Evolutionary conservation across 2,329 filamentous ascomycete species (phyloP).

Genomic region (Xylariaceae sp.): DNA sequence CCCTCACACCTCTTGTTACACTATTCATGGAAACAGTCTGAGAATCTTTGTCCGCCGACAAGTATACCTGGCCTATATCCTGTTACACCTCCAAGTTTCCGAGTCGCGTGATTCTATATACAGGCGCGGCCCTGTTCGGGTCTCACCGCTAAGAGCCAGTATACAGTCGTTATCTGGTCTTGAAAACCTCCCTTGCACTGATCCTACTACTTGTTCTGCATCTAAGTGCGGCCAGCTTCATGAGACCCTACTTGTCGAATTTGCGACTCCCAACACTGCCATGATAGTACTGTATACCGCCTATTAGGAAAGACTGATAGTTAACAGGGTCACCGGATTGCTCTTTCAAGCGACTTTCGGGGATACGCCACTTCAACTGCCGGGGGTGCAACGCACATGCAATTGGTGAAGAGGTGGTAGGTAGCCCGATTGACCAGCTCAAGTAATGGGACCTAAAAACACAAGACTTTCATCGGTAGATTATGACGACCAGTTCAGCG

Average conservation of each 20-base stretch:
- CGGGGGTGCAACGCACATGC: conserved; percentile 8
- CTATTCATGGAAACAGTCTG: conserved; percentile 5
- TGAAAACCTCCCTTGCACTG: background rate
- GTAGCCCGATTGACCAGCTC: conserved; percentile 2
- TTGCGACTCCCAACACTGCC: background rate
- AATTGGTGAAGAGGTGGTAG: conserved; percentile 8
- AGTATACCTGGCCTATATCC: conserved; percentile 4
- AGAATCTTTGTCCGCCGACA: conserved; percentile 1
- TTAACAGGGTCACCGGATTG: background rate
- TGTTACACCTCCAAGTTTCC: conserved; percentile 14
- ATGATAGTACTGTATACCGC: background rate
- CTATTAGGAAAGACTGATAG: conserved; percentile 10
- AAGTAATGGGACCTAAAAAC: conserved; percentile 8
- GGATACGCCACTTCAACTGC: conserved; percentile 15
- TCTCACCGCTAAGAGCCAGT: conserved; percentile 11
- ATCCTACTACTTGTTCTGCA: conserved; percentile 4
- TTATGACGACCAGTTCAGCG: conserved; percentile 9
- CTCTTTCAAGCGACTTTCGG: conserved; percentile 7
- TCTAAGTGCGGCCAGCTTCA: conserved; percentile 1
- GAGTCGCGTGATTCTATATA: conserved; percentile 13
- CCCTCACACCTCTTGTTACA: conserved; percentile 13
- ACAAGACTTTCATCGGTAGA: conserved; percentile 5
- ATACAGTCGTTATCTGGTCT: conserved; percentile 5
- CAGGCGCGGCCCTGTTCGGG: conserved; percentile 12
- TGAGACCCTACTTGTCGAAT: conserved; percentile 4